Conservation (phyloP, 139 green algal genomes). For the Mychonastes homosphaera region DNA sequence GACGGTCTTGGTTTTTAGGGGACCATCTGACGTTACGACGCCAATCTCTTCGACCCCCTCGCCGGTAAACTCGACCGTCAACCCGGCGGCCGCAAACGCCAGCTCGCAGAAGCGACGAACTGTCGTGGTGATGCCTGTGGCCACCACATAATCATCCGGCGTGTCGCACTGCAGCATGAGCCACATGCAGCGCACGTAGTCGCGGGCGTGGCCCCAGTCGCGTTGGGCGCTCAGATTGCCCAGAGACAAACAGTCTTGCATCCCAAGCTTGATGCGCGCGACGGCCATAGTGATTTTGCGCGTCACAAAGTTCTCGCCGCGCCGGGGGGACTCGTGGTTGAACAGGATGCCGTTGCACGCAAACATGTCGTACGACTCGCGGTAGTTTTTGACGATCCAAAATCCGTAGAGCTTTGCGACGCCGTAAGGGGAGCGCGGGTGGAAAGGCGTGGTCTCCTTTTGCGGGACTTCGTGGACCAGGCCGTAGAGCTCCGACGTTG, state of each 20-base stretch:
- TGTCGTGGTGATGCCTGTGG: too few species aligned
- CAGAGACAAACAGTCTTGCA: conserved; percentile 44
- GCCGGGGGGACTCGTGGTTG: conserved; percentile 68
- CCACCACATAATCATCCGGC: conserved; percentile 64
- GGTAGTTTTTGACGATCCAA: conserved; percentile 63
- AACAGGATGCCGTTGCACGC: conserved; percentile 74
- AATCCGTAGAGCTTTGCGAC: conserved; percentile 62
- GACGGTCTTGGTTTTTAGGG: too few species aligned
- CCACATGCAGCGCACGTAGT: conserved; percentile 73
- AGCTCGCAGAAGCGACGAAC: too few species aligned
- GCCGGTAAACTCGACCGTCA: too few species aligned
- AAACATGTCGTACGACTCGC: conserved; percentile 66
- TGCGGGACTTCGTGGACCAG: conserved; percentile 63
- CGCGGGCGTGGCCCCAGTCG: conserved; percentile 69
- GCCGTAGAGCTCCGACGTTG: conserved; percentile 67
- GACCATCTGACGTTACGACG: too few species aligned
- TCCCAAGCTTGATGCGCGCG: conserved; percentile 41
- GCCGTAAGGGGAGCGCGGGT: conserved; percentile 67
- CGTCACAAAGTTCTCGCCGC: conserved; percentile 72
- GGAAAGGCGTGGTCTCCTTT: conserved; percentile 54
- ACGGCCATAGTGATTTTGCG: conserved; percentile 58
- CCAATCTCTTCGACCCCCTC: too few species aligned
- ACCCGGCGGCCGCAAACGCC: too few species aligned
- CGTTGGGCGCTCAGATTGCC: conserved; percentile 67
- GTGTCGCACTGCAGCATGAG: conserved; percentile 64